phyloP scores from a whole-genome alignment of 2,329 filamentous ascomycete genomes.

The Pseudocercospora pini-densiflorae region DNA sequence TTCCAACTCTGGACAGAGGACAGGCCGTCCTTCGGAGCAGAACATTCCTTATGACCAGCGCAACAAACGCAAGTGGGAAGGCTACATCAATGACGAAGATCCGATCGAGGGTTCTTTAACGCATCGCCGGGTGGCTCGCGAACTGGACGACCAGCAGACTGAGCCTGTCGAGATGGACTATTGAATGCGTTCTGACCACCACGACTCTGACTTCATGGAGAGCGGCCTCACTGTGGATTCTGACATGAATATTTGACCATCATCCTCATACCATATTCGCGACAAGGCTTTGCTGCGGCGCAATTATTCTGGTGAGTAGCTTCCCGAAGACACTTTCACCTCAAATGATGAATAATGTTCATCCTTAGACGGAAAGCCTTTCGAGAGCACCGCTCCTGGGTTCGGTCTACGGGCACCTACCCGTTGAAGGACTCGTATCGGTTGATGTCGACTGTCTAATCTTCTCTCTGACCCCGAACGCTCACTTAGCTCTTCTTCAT shows the following conservation, averaged over 20 bases:
- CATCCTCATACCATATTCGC: background rate
- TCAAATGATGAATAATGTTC: constrained; percentile 43
- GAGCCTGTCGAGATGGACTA: constrained; percentile 55
- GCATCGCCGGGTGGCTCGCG: constrained; percentile 50
- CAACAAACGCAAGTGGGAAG: constrained; percentile 43
- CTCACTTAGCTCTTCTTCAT: background rate
- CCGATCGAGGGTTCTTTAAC: constrained; percentile 46
- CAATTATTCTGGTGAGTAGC: background rate
- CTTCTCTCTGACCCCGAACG: constrained; percentile 40
- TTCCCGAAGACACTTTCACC: background rate
- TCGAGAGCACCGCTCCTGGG: constrained; percentile 27
- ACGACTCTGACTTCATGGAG: background rate
- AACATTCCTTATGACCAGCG: constrained; percentile 39
- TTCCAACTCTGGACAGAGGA: constrained; percentile 21
- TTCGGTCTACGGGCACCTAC: constrained; percentile 35
- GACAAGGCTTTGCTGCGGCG: background rate
- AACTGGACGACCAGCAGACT: constrained; percentile 48
- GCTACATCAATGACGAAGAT: constrained; percentile 42
- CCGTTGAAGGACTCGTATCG: constrained; percentile 27
- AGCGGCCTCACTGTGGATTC: background rate
- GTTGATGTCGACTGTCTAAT: constrained; percentile 42
- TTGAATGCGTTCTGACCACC: constrained; percentile 27
- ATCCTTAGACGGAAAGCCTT: constrained; percentile 46
- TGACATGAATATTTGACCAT: background rate
- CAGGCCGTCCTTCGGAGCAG: constrained; percentile 17